Evolutionary conservation across 1,284 basidiomycete species (phyloP), one percentile per base, ranked within the genome.

Genomic region (Rhodotorula sp.): DNA sequence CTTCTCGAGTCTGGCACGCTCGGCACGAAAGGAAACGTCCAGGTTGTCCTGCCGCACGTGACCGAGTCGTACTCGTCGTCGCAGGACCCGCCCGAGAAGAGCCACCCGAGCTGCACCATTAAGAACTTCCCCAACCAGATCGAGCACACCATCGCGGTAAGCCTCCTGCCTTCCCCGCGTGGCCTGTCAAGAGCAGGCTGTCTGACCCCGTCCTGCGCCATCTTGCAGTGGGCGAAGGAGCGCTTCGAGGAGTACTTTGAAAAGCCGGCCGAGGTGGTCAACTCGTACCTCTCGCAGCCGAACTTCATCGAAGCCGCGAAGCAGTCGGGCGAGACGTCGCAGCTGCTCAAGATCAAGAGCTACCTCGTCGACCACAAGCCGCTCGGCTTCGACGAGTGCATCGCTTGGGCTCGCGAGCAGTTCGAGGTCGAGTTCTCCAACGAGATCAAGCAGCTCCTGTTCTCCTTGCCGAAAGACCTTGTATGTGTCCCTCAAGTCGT

Each of bases 41-140:
- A 99, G 83, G 95, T 99, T 71, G 87, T 99, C 71, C 86, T 98
- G 60, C 97, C 96, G 29, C 88, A 97, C 81, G 79, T 99, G 62
- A 98, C 96, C 49, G 96, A 99, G 82, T 97, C 94, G 22, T 99
- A 99, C 82, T 90, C 92, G 30, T 97, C 95, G 8, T 98, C 95
- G 29, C 96, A 99, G 83, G 96, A 99, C 81, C 96, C 96, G 57
- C 96, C 96, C 26, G 97, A 99, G 83, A 99, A 98, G 83, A 91
- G 95, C 79, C 90, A 95, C 22, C 93, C 97, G 17, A 93, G 93
- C 54, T 99, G 97, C 83, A 99, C 96, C 15, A 91, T 99, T 79
- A 99, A 98, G 68, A 98, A 94, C 83, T 99, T 99, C 87, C 96
- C 96, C 44, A 97, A 99, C 80, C 89, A 91, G 48, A 99, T 99